Evolutionary conservation across 495 filamentous ascomycete genomes (phyloP).

Genomic region (Penicilliopsis zonata): DNA sequence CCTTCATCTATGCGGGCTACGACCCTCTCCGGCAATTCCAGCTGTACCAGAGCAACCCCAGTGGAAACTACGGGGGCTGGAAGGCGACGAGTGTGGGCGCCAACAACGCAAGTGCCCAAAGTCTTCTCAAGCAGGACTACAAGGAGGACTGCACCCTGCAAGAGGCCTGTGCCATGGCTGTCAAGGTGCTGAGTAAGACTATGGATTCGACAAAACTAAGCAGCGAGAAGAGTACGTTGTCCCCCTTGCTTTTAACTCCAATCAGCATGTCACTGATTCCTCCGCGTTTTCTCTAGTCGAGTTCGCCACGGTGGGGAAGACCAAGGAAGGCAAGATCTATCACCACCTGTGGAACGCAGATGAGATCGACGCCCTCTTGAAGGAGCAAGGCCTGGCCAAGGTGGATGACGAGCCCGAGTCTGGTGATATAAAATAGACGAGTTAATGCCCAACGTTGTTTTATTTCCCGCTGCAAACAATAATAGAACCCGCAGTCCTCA

Average conservation of each 20-base stretch:
- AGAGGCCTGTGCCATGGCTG: constrained; percentile 93
- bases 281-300: constrained; percentile 53
- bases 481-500: too few species aligned
- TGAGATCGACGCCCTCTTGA: constrained; percentile 87
- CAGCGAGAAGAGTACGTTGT: constrained; percentile 86
- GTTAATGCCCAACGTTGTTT: constrained; percentile 3
- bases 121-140: constrained; percentile 97
- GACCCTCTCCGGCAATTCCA: constrained; percentile 94
- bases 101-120: constrained; percentile 96
- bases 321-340: constrained; percentile 88
- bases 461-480: too few species aligned
- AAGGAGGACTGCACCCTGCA: constrained; percentile 94
- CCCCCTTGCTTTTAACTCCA: not conserved
- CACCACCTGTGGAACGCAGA: constrained; percentile 96
- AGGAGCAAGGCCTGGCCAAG: constrained; percentile 92
- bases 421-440: constrained; percentile 37
- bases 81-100: constrained; percentile 96
- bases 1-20: constrained; percentile 98
- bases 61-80: constrained; percentile 98
- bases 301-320: constrained; percentile 96
- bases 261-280: not conserved
- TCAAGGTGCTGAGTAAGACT: constrained; percentile 99
- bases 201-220: constrained; percentile 99
- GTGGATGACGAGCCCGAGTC: constrained; percentile 64
- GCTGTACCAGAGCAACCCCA: constrained; percentile 99